Conservation (phyloP, 352 stramenopile genomes). For the Salisapilia sapeloensis region DNA sequence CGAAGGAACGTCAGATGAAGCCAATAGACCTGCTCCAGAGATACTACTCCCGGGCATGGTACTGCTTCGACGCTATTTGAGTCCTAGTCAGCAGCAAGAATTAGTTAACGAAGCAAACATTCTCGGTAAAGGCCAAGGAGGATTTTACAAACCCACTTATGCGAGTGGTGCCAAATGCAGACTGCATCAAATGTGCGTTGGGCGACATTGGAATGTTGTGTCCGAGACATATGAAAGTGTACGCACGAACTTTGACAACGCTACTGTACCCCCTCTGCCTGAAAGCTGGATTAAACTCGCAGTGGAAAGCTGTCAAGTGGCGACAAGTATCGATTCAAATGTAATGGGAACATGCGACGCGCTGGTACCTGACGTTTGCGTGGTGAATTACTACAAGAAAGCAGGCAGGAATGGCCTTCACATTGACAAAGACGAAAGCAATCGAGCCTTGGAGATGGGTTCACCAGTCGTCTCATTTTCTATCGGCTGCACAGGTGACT, state of each 20-base stretch:
- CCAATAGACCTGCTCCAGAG: too few relatives aligned
- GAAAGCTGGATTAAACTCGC: conserved; percentile 14
- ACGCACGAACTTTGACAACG: conserved; percentile 37
- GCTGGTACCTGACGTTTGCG: conserved; percentile 41
- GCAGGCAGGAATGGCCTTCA: conserved; percentile 55
- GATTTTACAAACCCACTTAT: conserved; percentile 55
- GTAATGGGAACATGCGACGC: conserved; percentile 25
- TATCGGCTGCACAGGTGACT: conserved; percentile 40
- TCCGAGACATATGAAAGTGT: conserved; percentile 42
- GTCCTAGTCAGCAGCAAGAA: conserved; percentile 24
- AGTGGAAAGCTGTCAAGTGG: conserved; percentile 15
- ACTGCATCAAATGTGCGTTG: conserved; percentile 58
- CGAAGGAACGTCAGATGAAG: too few relatives aligned
- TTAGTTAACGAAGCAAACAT: conserved; percentile 29
- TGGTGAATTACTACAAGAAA: conserved; percentile 69
- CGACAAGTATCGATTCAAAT: conserved; percentile 11
- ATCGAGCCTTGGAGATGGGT: conserved; percentile 30
- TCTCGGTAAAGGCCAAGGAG: conserved; percentile 20
- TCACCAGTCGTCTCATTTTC: conserved; percentile 60
- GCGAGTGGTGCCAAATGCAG: conserved; percentile 51
- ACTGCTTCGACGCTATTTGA: conserved; percentile 34
- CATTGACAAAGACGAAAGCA: conserved; percentile 55
- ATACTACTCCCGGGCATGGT: conserved; percentile 49
- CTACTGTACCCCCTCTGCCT: conserved; percentile 13
- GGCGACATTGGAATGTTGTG: conserved; percentile 50